Evolutionary conservation across 2,329 filamentous ascomycete genomes (phyloP).

Genomic region (Exophiala phaeomuriformis): DNA sequence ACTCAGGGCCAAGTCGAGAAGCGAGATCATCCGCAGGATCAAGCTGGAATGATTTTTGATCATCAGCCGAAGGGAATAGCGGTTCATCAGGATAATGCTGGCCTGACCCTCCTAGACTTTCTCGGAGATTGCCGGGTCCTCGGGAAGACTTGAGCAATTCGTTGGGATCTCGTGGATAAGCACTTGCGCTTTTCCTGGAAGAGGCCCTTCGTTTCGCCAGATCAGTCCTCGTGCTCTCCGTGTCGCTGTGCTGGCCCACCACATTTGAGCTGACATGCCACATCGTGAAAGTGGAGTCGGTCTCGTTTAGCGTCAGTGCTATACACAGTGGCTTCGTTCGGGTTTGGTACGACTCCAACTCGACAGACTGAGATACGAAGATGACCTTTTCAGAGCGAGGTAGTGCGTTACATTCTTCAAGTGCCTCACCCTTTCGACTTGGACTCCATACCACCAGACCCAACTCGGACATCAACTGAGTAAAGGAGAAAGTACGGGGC

Average conservation of each 20-base stretch:
- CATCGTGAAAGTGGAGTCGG: constrained; percentile 20
- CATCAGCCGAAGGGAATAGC: constrained; percentile 31
- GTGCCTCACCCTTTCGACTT: constrained; percentile 16
- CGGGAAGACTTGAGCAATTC: constrained; percentile 63
- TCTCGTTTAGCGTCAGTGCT: constrained; percentile 23
- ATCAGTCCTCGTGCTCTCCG: constrained; percentile 39
- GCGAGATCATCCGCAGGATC: constrained; percentile 57
- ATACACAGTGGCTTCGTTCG: constrained; percentile 8
- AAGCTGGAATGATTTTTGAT: constrained; percentile 46
- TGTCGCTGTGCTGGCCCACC: constrained; percentile 28
- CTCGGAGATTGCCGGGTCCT: constrained; percentile 58
- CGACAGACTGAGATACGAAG: constrained; percentile 19
- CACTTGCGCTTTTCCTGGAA: constrained; percentile 59
- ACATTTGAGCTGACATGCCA: constrained; percentile 39
- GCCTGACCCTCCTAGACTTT: constrained; percentile 61
- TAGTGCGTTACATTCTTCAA: constrained; percentile 20
- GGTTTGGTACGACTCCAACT: constrained; percentile 1
- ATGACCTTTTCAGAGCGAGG: constrained; percentile 20
- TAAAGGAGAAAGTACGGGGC: constrained; percentile 25
- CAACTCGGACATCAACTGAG: constrained; percentile 24
- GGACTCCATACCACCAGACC: constrained; percentile 25
- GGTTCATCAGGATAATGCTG: constrained; percentile 29
- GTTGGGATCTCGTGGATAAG: constrained; percentile 56
- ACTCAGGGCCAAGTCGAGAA: constrained; percentile 64
- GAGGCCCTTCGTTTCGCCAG: constrained; percentile 17